Conservation (phyloP, 2,329 filamentous ascomycete species). For the Piedraia hortae region DNA sequence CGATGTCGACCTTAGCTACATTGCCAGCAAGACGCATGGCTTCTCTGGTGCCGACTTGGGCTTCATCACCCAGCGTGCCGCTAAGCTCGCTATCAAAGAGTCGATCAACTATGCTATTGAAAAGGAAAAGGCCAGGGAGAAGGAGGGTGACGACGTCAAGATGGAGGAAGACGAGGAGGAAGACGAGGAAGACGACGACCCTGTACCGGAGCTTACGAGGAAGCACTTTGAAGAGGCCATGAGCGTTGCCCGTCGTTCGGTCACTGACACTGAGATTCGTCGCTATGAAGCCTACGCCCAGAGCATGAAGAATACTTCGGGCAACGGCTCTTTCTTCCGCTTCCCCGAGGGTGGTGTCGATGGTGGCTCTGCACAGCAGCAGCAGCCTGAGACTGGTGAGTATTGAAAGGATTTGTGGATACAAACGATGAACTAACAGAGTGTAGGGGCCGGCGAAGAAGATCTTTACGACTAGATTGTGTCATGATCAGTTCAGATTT, state of each 20-base stretch:
- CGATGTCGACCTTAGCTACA: constrained; percentile 74
- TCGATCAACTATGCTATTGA: constrained; percentile 73
- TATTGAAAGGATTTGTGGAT: too few species aligned
- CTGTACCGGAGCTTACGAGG: constrained; percentile 84
- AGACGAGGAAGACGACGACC: constrained; percentile 45
- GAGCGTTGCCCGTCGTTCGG: constrained; percentile 75
- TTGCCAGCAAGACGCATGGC: constrained; percentile 88
- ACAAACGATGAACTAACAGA: constrained; percentile 13
- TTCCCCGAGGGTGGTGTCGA: constrained; percentile 41
- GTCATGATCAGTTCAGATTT: too few species aligned
- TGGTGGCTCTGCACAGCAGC: constrained; percentile 12
- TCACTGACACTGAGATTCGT: constrained; percentile 89
- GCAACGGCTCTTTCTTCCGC: constrained; percentile 79
- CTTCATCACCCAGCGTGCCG: constrained; percentile 93
- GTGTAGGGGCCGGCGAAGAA: constrained; percentile 68
- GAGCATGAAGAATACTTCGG: constrained; percentile 95
- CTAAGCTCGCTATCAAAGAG: constrained; percentile 98
- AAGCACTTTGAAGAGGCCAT: constrained; percentile 98
- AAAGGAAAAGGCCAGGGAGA: constrained; percentile 64
- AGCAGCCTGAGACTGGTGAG: too few species aligned
- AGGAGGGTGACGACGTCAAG: constrained; percentile 36
- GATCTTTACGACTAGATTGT: constrained; percentile 87
- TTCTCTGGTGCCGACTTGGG: constrained; percentile 99
- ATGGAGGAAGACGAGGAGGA: constrained; percentile 52
- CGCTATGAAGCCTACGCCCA: constrained; percentile 96